Evolutionary conservation across 208 protist genomes (phyloP).

Genomic region (Perkinsela sp.): DNA sequence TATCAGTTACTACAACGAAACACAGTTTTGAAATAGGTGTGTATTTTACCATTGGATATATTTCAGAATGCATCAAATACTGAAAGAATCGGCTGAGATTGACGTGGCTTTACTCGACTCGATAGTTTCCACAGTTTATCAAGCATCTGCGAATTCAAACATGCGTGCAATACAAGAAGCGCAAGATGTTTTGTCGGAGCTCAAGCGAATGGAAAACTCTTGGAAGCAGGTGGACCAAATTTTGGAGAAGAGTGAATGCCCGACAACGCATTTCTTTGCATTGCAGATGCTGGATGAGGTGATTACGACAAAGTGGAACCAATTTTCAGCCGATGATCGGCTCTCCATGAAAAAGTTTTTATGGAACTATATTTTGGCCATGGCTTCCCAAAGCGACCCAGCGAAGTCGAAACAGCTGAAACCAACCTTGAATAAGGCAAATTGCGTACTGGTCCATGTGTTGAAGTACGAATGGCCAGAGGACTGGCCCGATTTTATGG

Average conservation of each 20-base stretch:
- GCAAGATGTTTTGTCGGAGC: conserved; percentile 46
- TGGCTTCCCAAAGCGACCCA: conserved; percentile 20
- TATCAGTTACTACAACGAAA: too few relatives aligned
- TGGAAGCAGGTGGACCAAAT: conserved; percentile 69
- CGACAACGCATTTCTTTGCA: conserved; percentile 53
- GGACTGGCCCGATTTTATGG: conserved; percentile 86
- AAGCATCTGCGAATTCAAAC: neutral
- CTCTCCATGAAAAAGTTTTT: conserved; percentile 77
- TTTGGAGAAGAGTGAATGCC: conserved; percentile 28
- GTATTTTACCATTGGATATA: too few relatives aligned
- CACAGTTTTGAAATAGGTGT: too few relatives aligned
- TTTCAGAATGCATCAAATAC: conserved; percentile 11
- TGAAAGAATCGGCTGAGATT: conserved; percentile 12
- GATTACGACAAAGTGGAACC: conserved; percentile 78
- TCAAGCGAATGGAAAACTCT: conserved; percentile 60
- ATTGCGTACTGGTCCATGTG: conserved; percentile 68
- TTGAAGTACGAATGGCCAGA: conserved; percentile 93
- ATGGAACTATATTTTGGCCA: conserved; percentile 65
- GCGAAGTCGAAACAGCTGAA: conserved; percentile 18
- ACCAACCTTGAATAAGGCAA: conserved; percentile 60
- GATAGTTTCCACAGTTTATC: conserved; percentile 9
- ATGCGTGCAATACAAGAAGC: conserved; percentile 7
- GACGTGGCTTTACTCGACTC: conserved; percentile 13
- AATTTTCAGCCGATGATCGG: conserved; percentile 56
- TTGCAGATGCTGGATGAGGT: conserved; percentile 71